Base-by-base conservation (phyloP, 306 rosid species). In the Lathyrus tuberosus region DNA sequence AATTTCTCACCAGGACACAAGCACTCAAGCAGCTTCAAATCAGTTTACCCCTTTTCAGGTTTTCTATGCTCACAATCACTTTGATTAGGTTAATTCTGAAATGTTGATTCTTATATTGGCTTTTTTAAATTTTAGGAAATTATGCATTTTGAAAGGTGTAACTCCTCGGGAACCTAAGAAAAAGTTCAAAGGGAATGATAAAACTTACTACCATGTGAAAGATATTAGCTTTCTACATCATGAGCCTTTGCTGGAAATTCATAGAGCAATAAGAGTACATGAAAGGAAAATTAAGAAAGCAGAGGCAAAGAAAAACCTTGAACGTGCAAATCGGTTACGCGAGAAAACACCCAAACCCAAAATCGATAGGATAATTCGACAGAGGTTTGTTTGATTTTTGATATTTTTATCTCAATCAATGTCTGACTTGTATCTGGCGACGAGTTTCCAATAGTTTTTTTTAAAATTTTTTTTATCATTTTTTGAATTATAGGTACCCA, bases 141-240 rank as follows among this genome's bases (percentile, higher is more conserved):
- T 94, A 15, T 94, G 96, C 80, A 94, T 94, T 83, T 79, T 91
- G 79, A 94, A 94, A 84, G 97, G 99, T 6, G 67, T 94, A 11
- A 87, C 88, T 59, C 99, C 99, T 0, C 84, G 96, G 51, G 99
- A 94, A 80, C 97, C 99, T 1, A 94, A 87, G 89, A 91, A 94
- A 58, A 94, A 94, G 87, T 86, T 94, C 81, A 87, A 90, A 33
- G 99, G 99, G 69, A 90, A 82, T 59, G 97, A 94, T 71, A 92
- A 91, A 77, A 87, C 97, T 38, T 88, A 91, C 76, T 94, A 91
- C 79, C 99, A 94, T 57, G 84, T 90, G 67, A 94, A 94, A 87
- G 99, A 94, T 79, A 66, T 91, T 63, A 61, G 89, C n/a, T 94
- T 91, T 78, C 86, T 94, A 72, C 96, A 83, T 30, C 98, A 88